Base-by-base conservation (phyloP, 164 flowering plant genomes). In the Nymphaea thermarum region DNA sequence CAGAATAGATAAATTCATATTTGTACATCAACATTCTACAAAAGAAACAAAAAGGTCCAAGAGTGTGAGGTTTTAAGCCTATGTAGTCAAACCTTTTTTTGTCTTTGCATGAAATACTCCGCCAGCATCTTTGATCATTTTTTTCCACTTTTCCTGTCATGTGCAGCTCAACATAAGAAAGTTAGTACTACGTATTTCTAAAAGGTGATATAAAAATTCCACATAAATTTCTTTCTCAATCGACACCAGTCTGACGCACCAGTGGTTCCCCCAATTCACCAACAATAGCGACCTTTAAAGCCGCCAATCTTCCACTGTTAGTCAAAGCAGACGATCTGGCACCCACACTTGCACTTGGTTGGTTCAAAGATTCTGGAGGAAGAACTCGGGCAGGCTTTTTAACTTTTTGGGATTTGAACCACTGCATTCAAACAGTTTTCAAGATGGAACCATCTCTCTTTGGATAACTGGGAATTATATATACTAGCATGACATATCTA, bases 381-480 rank as follows among this genome's bases (percentile, higher is more conserved):
- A 94, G 75, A 76, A 94, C 65, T 42, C 96, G 80, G 65, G 68
- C 72, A 70, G 98, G 89, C 68, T 88, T 91, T 68, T 74, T 78
- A 42, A 42, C 80, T 74, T 86, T 88, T 80, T 94, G 98, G 8
- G 92, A 82, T 79, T 91, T 87, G 77, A 84, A 86, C 98, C 98
- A 91, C 99, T 94, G 86, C 42, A 68, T 4, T 16, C 36, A 67
- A 59, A 66, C 16, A 8, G 12, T 47, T 47, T 14, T 47, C 55
- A 47, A 25, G 55, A 3, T 47, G 55, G 12, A 47, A 4, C 55
- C 12, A 4, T 47, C 12, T 7, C 55, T 25, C 1, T 47, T 47
- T 47, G 55, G 7, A 47, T 47, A 14, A 6, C 55, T 47, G 12
- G 55, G 55, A 47, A 47, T 3, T 47, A 14, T 47, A 2, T 47